Evolutionary conservation across 371 early-diverging fungal species (phyloP).

Genomic region (Coemansia sp.): DNA sequence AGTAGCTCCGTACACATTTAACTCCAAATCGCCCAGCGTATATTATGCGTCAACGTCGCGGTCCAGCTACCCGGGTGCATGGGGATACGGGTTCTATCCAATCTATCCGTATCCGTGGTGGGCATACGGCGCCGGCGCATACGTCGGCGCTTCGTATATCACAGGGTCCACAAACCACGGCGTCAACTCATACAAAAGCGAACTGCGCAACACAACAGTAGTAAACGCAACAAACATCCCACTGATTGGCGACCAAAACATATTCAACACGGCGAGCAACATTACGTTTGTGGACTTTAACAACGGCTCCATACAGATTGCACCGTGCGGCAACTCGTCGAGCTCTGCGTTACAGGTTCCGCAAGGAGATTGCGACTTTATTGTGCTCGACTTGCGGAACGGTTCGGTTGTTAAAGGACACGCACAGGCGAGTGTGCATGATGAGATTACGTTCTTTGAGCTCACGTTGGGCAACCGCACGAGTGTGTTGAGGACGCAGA

Average conservation of each 20-base stretch:
- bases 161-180: conserved; percentile 17
- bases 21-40: conserved; percentile 13
- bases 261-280: conserved; percentile 22
- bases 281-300: conserved; percentile 41
- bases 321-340: conserved; percentile 35
- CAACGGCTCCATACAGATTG: conserved; percentile 39
- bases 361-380: conserved; percentile 17
- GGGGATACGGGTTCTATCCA: conserved; percentile 49
- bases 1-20: conserved; percentile 19
- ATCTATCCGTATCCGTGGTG: conserved; percentile 46
- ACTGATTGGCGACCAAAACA: conserved; percentile 29
- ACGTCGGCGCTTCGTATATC: conserved; percentile 17
- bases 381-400: conserved; percentile 25
- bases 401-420: conserved; percentile 37
- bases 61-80: conserved; percentile 30
- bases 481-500: conserved; percentile 23
- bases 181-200: conserved; percentile 18
- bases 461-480: conserved; percentile 25
- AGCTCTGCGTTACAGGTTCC: conserved; percentile 11
- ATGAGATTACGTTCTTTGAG: conserved; percentile 44
- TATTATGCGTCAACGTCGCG: conserved; percentile 42
- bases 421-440: conserved; percentile 16
- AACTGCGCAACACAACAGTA: conserved; percentile 39
- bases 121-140: conserved; percentile 45
- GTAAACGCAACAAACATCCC: conserved; percentile 34